Conservation (phyloP, 2,329 filamentous ascomycete genomes). For the Ophiostoma pallidulum region DNA sequence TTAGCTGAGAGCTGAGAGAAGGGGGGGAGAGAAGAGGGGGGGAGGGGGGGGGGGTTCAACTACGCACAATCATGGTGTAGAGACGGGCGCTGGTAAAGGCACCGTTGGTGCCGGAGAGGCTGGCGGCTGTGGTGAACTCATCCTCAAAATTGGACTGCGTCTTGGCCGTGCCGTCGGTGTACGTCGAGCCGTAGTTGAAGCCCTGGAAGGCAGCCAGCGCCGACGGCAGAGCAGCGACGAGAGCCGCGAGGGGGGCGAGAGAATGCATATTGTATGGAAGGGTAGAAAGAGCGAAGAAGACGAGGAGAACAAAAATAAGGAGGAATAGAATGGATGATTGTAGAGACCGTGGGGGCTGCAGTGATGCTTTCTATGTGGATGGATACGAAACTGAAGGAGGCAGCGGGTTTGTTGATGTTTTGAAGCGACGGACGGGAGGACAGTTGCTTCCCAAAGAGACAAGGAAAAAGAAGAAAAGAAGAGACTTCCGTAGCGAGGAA, state of each 20-base stretch:
- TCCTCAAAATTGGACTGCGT: slow-evolving; percentile 55
- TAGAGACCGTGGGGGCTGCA: not conserved
- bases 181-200: slow-evolving; percentile 64
- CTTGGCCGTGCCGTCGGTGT: slow-evolving; percentile 51
- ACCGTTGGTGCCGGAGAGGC: slow-evolving; percentile 52
- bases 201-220: slow-evolving; percentile 36
- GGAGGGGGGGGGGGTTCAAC: not conserved
- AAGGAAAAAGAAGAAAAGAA: not conserved
- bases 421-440: not conserved
- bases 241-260: slow-evolving; percentile 12
- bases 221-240: slow-evolving; percentile 15
- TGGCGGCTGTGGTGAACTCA: slow-evolving; percentile 57
- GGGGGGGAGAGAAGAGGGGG: not conserved
- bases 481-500: not conserved
- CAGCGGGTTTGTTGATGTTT: too few relatives aligned
- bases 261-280: slow-evolving; percentile 13
- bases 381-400: not conserved
- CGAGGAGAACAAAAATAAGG: not conserved
- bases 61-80: slow-evolving; percentile 57
- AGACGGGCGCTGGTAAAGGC: slow-evolving; percentile 58
- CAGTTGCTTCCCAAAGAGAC: not conserved
- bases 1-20: not conserved
- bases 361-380: not conserved
- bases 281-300: too few relatives aligned
- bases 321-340: too few relatives aligned